These are phyloP conservation scores for Exophiala bonariae DNA, from an alignment of 2,329 filamentous ascomycete species.

Conservation along the genomic window DNA sequence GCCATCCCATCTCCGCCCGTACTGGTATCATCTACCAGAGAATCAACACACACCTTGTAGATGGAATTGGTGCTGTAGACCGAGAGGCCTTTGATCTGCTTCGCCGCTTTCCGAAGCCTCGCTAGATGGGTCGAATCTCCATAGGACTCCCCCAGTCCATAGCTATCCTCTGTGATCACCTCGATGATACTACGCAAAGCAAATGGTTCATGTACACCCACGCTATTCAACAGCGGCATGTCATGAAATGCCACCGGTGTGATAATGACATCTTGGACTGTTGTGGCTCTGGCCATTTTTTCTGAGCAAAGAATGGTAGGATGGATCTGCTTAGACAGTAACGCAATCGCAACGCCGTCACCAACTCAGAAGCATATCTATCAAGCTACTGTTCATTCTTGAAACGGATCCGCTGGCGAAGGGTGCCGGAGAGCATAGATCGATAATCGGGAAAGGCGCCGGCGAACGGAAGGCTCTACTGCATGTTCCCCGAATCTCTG, in stretches of 20 bases:
- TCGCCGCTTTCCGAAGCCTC: slow-evolving; percentile 35
- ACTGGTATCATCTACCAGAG: slow-evolving; percentile 22
- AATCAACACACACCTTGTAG: slow-evolving; percentile 27
- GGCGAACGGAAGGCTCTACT: no score
- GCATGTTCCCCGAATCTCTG: no score
- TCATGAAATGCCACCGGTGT: slow-evolving; percentile 48
- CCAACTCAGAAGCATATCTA: no score
- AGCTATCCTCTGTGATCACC: slow-evolving; percentile 35
- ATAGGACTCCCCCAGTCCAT: slow-evolving; percentile 45
- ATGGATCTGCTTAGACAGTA: background rate
- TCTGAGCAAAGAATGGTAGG: no score
- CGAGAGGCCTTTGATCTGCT: slow-evolving; percentile 15
- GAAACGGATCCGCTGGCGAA: no score
- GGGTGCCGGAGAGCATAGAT: no score
- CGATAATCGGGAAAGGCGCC: no score
- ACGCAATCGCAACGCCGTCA: no score
- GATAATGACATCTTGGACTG: slow-evolving; percentile 41
- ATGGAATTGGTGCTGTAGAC: slow-evolving; percentile 29
- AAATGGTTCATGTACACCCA: slow-evolving; percentile 46
- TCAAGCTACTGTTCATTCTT: no score
- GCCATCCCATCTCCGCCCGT: slow-evolving; percentile 34
- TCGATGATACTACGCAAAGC: slow-evolving; percentile 46
- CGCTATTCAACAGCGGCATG: slow-evolving; percentile 46
- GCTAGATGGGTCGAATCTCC: slow-evolving; percentile 40
- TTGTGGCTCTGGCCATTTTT: slow-evolving; percentile 5